Evolutionary conservation across 1,139 yeast species (phyloP), one percentile per base, ranked within the genome.

Genomic region (Pichia sp.): DNA sequence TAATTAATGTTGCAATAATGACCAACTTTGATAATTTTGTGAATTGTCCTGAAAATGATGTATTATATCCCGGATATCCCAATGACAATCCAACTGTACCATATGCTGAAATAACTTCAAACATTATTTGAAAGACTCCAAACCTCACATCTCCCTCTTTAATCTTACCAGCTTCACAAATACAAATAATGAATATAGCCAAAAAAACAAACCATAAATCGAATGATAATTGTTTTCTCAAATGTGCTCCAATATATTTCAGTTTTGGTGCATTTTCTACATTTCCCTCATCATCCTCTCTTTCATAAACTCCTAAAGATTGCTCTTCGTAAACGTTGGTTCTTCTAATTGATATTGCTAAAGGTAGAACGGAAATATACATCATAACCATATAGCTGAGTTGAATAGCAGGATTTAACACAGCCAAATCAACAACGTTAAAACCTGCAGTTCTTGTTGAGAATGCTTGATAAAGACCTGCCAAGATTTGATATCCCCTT

Each of bases 281-380:
- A 24, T 20, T 16, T 6, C 37, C 44, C 4, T 61, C 63, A 32
- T 71, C 76, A 8, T 59, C 53, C 7, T 62, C 68, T 25, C 60
- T 61, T 16, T 60, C 62, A 62, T 88, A 90, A 15, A 90, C 78
- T 15, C 98, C 98, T 52, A 92, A 70, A 0, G 96, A 85, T 63
- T 89, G 97, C 62, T 92, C 98, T 63, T 92, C 99, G 67, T 92
- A 92, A 43, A 92, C 99, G 64, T 92, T 92, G 23, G 98, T 92
- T 63, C 97, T 78, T 68, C 99, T 82, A 56, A 92, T 89, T 41
- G 97, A 87, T 59, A 92, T 92, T 38, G 98, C 98, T 60, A 92
- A 71, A 0, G 99, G 99, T 61, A 90, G 72, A 44, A 92, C 97
- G 7, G 97, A 90, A 29, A 94, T 88, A 69, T 94, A 92, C 98